Conservation (phyloP, 2,329 filamentous ascomycete species). For the Thelonectria discophora region DNA sequence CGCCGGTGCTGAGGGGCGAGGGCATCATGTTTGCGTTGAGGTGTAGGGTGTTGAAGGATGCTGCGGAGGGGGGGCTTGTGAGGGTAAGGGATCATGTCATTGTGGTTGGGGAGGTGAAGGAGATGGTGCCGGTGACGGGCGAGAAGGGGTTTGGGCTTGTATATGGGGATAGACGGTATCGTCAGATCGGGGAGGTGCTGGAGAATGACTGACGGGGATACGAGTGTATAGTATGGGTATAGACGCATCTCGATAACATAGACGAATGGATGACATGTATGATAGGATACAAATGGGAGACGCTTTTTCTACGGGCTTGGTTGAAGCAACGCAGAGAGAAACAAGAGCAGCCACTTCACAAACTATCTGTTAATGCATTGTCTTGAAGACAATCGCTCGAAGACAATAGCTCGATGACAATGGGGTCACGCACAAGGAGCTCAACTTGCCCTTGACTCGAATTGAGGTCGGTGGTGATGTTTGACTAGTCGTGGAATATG, state of each 20-base stretch:
- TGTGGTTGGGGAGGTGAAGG: conserved; percentile 60
- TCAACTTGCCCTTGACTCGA: too few species aligned
- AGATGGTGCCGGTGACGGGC: conserved; percentile 50
- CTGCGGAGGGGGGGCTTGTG: conserved; percentile 53
- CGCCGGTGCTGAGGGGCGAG: conserved; percentile 57
- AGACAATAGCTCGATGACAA: too few species aligned
- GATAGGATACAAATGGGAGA: not conserved
- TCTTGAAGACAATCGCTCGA: too few species aligned
- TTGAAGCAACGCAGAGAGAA: too few species aligned
- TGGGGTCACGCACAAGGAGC: too few species aligned
- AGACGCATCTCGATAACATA: conserved; percentile 8
- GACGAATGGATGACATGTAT: not conserved
- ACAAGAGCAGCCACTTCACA: too few species aligned
- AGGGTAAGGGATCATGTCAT: conserved; percentile 61
- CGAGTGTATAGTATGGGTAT: conserved; percentile 18
- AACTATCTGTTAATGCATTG: too few species aligned
- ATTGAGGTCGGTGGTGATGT: too few species aligned
- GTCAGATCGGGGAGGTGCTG: conserved; percentile 52
- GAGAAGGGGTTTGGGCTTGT: conserved; percentile 55
- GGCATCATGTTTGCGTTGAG: conserved; percentile 62
- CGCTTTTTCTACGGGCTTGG: not conserved
- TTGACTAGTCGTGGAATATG: too few species aligned
- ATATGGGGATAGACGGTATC: conserved; percentile 60
- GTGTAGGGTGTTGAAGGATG: conserved; percentile 54
- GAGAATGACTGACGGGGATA: conserved; percentile 27